These are phyloP conservation scores for Botrytis paeoniae DNA, from an alignment of 2,329 filamentous ascomycete species.

Conservation along the genomic window DNA sequence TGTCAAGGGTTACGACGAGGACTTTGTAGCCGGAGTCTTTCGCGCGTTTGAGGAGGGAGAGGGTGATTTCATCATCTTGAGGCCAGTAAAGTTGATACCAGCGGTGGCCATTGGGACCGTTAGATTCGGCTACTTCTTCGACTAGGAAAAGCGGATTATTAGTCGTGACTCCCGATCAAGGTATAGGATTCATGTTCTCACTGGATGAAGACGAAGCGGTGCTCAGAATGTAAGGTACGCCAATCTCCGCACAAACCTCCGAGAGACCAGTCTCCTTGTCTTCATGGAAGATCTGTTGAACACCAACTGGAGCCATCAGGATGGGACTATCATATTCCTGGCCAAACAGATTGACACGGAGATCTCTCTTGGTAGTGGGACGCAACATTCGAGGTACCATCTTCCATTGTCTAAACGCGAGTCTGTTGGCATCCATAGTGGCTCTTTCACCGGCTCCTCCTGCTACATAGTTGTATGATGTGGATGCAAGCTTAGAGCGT, in stretches of 20 bases:
- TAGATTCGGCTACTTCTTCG: constrained; percentile 62
- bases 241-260: constrained; percentile 56
- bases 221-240: constrained; percentile 64
- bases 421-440: constrained; percentile 61
- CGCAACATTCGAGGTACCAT: constrained; percentile 58
- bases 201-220: constrained; percentile 51
- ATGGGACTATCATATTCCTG: constrained; percentile 49
- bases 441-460: constrained; percentile 61
- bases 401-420: constrained; percentile 62
- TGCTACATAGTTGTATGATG: constrained; percentile 57
- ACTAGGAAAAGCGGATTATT: constrained; percentile 47
- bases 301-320: constrained; percentile 66
- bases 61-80: constrained; percentile 60
- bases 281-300: constrained; percentile 64
- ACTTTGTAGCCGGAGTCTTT: constrained; percentile 60
- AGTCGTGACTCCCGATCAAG: background rate
- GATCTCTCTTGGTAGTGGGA: constrained; percentile 38
- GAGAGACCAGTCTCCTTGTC: constrained; percentile 64
- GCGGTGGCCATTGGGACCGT: constrained; percentile 50
- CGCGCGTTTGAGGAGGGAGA: constrained; percentile 60
- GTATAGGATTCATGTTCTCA: background rate
- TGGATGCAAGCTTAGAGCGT: constrained; percentile 44
- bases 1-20: constrained; percentile 71
- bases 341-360: constrained; percentile 49
- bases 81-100: constrained; percentile 81